A percentile compares a stretch with the other conserved stretches of the same genome.
phyloP scores from a whole-genome alignment of 208 protist species.

The Crithidia mellificae region DNA sequence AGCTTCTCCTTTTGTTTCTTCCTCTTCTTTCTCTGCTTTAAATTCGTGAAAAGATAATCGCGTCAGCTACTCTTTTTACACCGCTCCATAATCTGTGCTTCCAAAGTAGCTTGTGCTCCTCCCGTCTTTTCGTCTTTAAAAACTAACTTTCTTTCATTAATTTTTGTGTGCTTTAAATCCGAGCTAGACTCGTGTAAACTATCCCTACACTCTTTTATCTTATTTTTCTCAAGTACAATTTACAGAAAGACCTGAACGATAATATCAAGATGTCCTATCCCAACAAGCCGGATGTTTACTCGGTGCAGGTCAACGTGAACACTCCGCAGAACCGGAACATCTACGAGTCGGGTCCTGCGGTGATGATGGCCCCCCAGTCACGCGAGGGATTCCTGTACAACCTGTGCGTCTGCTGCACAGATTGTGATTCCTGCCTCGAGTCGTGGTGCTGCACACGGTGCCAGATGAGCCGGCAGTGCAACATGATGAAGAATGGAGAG shows the following conservation, averaged over 20 bases:
- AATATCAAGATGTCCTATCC: not conserved
- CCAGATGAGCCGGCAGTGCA: conserved; percentile 54
- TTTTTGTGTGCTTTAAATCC: too few relatives aligned
- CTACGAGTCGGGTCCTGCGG: not conserved
- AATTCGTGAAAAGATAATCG: too few relatives aligned
- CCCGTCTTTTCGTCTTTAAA: too few relatives aligned
- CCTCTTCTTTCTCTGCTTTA: not conserved
- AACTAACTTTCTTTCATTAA: too few relatives aligned
- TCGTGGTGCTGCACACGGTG: conserved; percentile 46
- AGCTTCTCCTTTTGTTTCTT: not conserved
- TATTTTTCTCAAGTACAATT: not conserved
- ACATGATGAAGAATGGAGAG: conserved; percentile 32
- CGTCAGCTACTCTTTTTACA: too few relatives aligned
- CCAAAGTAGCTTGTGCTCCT: too few relatives aligned
- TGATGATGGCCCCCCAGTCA: not conserved
- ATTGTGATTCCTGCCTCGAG: conserved; percentile 23
- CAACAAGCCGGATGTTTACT: not conserved
- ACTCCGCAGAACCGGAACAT: not conserved
- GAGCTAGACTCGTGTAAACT: too few relatives aligned
- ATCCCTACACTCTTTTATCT: not conserved
- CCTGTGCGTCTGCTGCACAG: conserved; percentile 40
- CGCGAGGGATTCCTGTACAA: conserved; percentile 33
- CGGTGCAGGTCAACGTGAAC: conserved; percentile 3
- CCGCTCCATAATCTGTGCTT: too few relatives aligned
- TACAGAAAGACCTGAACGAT: too few relatives aligned